Evolutionary conservation across 2,329 filamentous ascomycete species (phyloP).

Genomic region (Neodidymelliopsis sp.): DNA sequence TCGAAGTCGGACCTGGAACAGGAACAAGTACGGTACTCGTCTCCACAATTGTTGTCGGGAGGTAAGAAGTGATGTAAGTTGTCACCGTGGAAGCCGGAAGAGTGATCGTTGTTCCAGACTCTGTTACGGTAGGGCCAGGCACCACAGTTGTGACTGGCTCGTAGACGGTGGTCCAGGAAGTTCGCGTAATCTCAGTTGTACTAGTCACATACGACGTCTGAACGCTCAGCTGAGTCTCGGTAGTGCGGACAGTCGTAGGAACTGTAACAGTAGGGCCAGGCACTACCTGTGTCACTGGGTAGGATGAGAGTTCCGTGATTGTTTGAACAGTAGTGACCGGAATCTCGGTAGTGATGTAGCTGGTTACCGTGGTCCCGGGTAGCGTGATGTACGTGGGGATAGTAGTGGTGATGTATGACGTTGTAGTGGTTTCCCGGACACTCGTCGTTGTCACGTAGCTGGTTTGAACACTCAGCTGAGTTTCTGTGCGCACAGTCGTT

Average conservation of each 20-base stretch:
- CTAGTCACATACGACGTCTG: background rate
- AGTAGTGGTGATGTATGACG: background rate
- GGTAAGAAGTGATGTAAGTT: background rate
- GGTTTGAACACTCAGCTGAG: background rate
- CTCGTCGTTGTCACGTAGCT: constrained; percentile 2
- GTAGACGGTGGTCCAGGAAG: constrained; percentile 1
- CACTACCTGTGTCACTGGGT: background rate
- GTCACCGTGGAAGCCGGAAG: constrained; percentile 3
- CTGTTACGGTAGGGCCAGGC: constrained; percentile 6
- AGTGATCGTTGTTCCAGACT: constrained; percentile 4
- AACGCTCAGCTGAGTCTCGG: too few relatives aligned
- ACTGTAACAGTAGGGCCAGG: background rate
- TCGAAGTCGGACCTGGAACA: background rate
- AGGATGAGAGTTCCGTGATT: background rate
- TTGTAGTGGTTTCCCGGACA: background rate
- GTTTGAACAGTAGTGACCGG: background rate
- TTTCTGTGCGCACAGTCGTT: constrained; percentile 2
- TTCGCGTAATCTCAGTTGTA: constrained; percentile 10
- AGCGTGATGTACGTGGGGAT: background rate
- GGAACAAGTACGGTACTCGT: constrained; percentile 2
- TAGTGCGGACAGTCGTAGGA: background rate
- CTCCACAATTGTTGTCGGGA: background rate
- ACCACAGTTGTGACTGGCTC: constrained; percentile 1
- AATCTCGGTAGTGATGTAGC: background rate
- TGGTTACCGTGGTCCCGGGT: background rate